Conservation (phyloP, 208 protist genomes). For the Leishmania lainsoni region DNA sequence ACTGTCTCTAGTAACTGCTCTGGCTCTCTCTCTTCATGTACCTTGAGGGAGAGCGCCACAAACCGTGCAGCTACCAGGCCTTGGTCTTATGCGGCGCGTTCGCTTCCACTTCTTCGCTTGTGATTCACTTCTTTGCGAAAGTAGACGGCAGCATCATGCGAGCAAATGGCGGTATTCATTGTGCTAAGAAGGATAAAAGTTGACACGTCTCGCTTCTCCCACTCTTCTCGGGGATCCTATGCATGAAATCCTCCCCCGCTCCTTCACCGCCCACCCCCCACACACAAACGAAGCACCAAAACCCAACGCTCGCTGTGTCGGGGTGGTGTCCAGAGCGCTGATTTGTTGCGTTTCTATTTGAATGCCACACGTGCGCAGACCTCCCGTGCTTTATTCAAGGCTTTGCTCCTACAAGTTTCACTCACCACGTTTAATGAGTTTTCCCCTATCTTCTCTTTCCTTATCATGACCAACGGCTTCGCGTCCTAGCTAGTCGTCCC, state of each 20-base stretch:
- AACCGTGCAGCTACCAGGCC: neutral
- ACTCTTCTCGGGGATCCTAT: neutral
- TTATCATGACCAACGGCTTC: neutral
- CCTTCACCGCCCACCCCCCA: neutral
- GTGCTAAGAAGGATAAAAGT: neutral
- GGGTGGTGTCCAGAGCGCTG: neutral
- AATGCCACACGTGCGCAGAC: neutral
- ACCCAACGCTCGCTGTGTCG: neutral
- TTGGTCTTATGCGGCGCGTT: neutral
- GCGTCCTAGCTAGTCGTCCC: neutral
- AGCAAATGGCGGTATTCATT: neutral
- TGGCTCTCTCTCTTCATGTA: neutral
- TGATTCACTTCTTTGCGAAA: neutral
- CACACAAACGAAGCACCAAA: neutral
- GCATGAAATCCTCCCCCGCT: neutral
- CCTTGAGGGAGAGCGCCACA: neutral
- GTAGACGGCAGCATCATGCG: neutral
- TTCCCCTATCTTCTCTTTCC: neutral
- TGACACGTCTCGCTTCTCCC: neutral
- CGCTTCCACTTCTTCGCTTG: neutral
- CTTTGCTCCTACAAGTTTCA: neutral
- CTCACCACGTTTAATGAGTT: neutral
- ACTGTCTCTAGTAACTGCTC: neutral
- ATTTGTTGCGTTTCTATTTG: neutral
- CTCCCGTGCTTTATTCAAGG: neutral